A percentile compares a stretch with the other conserved stretches of the same genome.
phyloP scores from a whole-genome alignment of 192 early-diverging fungal genomes.

The Gryganskiella cystojenkinii region DNA sequence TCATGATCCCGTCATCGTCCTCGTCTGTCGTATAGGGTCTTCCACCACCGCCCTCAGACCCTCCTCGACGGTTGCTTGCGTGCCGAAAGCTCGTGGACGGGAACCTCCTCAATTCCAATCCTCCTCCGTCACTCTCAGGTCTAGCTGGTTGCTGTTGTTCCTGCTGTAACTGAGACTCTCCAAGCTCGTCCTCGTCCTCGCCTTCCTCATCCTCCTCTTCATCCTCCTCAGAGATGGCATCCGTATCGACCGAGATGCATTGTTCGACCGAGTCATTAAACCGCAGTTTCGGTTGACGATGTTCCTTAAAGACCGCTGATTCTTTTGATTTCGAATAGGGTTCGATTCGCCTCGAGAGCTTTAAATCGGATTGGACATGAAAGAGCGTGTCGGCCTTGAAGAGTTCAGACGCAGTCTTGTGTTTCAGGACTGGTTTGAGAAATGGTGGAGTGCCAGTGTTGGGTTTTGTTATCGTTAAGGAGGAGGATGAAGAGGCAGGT shows the following conservation, averaged over 20 bases:
- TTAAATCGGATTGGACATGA: slow-evolving; percentile 46
- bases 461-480: not conserved
- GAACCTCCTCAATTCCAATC: not conserved
- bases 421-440: slow-evolving; percentile 67
- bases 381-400: slow-evolving; percentile 52
- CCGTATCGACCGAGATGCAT: slow-evolving; percentile 59
- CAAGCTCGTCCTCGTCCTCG: slow-evolving; percentile 4
- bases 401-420: slow-evolving; percentile 60
- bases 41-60: not conserved
- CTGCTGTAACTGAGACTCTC: not conserved
- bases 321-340: slow-evolving; percentile 35
- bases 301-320: slow-evolving; percentile 55
- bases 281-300: slow-evolving; percentile 60
- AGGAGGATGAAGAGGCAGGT: not conserved
- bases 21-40: not conserved
- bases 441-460: not conserved
- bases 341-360: slow-evolving; percentile 24
- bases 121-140: not conserved
- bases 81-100: not conserved
- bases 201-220: slow-evolving; percentile 29
- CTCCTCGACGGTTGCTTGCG: not conserved
- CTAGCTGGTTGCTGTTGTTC: not conserved
- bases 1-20: slow-evolving; percentile 35
- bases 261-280: slow-evolving; percentile 71
- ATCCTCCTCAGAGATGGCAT: slow-evolving; percentile 48